Percentiles rank a stretch among this genome's conserved stretches.
Conservation (phyloP, 352 stramenopile species). For the Phytophthora sp. region DNA sequence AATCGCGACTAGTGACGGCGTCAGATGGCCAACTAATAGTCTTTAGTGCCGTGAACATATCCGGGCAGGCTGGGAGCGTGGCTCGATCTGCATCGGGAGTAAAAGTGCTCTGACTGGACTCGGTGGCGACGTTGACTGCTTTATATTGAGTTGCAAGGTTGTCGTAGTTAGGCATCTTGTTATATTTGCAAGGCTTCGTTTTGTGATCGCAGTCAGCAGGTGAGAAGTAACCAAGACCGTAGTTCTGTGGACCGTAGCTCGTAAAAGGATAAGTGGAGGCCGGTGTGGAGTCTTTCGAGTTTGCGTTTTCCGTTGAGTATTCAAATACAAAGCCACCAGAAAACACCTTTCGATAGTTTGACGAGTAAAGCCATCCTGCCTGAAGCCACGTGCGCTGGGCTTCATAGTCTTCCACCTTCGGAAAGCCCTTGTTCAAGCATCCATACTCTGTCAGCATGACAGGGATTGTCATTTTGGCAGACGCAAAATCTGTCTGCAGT, state of each 20-base stretch:
- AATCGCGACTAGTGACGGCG: slow-evolving; percentile 18
- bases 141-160: slow-evolving; percentile 66
- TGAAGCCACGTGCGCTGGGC: slow-evolving; percentile 73
- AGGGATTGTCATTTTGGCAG: slow-evolving; percentile 70
- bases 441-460: slow-evolving; percentile 87
- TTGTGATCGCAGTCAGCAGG: slow-evolving; percentile 74
- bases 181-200: slow-evolving; percentile 61
- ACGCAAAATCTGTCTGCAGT: slow-evolving; percentile 56
- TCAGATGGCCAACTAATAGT: slow-evolving; percentile 40
- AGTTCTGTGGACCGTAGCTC: slow-evolving; percentile 76
- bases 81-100: slow-evolving; percentile 33
- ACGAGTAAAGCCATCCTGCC: slow-evolving; percentile 58
- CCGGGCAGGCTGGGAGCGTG: slow-evolving; percentile 34
- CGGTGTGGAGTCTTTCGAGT: slow-evolving; percentile 60
- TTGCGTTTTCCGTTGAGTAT: slow-evolving; percentile 80
- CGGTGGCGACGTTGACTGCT: slow-evolving; percentile 34
- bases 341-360: slow-evolving; percentile 58
- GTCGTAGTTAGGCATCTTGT: slow-evolving; percentile 82
- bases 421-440: slow-evolving; percentile 68
- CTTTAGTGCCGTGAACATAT: slow-evolving; percentile 27
- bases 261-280: slow-evolving; percentile 76
- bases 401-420: slow-evolving; percentile 61
- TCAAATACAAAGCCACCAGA: slow-evolving; percentile 82
- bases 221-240: slow-evolving; percentile 87
- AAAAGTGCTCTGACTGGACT: slow-evolving; percentile 38